Evolutionary conservation across 2,329 filamentous ascomycete genomes (phyloP).

Genomic region (Penicillium decumbens): DNA sequence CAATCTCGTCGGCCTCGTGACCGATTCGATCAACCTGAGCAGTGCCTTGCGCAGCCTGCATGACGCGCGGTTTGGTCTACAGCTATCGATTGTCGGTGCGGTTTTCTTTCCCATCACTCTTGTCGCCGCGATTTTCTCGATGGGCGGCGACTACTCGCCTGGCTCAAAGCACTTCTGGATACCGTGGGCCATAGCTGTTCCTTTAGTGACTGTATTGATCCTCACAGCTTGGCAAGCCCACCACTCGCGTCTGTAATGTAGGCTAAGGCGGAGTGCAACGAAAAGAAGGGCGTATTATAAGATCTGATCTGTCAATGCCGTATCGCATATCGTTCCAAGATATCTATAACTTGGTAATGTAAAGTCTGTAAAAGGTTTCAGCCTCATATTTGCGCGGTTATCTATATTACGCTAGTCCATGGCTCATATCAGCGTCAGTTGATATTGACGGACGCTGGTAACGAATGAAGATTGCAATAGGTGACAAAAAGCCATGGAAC

Average conservation of each 20-base stretch:
- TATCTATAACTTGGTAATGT: neutral
- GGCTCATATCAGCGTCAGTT: too few relatives aligned
- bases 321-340: neutral
- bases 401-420: too few relatives aligned
- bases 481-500: too few relatives aligned
- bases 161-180: neutral
- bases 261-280: neutral
- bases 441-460: too few relatives aligned
- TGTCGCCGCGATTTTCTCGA: neutral
- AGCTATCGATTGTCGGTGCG: neutral
- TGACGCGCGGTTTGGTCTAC: neutral
- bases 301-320: neutral
- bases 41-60: neutral
- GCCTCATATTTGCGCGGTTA: too few relatives aligned
- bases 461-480: too few relatives aligned
- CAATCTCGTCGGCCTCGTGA: neutral
- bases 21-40: neutral
- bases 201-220: neutral
- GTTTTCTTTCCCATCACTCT: neutral
- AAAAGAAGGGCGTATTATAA: neutral
- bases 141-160: neutral
- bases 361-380: too few relatives aligned
- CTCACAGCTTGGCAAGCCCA: neutral
- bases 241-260: neutral
- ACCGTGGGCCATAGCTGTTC: neutral